Evolutionary conservation across 768 basidiomycete genomes (phyloP).

Genomic region (Serendipita vermifera): DNA sequence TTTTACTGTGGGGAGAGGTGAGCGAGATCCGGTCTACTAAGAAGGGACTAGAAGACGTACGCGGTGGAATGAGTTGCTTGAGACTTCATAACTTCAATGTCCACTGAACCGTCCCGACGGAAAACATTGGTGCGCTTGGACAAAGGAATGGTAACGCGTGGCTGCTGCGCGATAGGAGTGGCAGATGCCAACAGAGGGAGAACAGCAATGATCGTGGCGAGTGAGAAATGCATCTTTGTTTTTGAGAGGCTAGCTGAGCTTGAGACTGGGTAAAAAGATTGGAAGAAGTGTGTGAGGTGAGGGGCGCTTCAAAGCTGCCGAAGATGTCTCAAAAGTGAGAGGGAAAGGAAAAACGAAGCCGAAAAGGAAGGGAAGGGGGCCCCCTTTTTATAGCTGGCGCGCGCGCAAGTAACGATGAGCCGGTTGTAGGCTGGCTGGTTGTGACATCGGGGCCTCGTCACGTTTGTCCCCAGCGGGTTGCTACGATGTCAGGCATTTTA

Average conservation of each 20-base stretch:
- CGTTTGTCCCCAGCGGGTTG: no score
- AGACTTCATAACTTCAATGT: background rate
- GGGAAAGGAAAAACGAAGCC: slow-evolving; percentile 4
- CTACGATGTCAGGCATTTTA: no score
- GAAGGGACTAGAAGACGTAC: background rate
- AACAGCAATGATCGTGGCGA: background rate
- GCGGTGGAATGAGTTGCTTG: background rate
- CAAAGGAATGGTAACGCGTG: background rate
- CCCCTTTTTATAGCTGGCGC: background rate
- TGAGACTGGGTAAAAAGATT: background rate
- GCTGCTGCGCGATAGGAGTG: background rate
- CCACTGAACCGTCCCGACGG: background rate
- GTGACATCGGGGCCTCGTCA: no score
- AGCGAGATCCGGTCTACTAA: background rate
- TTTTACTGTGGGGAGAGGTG: background rate
- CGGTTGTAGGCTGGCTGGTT: no score
- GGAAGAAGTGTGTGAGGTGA: background rate
- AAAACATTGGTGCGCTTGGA: background rate
- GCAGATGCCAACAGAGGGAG: background rate
- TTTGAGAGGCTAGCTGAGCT: background rate
- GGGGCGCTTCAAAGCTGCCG: background rate
- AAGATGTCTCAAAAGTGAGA: no score
- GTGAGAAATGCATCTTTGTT: background rate
- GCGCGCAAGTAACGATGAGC: no score
- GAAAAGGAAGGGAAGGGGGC: slow-evolving; percentile 12